Base-by-base conservation (phyloP, 345 rosid genomes). In the Populus deltoides region DNA sequence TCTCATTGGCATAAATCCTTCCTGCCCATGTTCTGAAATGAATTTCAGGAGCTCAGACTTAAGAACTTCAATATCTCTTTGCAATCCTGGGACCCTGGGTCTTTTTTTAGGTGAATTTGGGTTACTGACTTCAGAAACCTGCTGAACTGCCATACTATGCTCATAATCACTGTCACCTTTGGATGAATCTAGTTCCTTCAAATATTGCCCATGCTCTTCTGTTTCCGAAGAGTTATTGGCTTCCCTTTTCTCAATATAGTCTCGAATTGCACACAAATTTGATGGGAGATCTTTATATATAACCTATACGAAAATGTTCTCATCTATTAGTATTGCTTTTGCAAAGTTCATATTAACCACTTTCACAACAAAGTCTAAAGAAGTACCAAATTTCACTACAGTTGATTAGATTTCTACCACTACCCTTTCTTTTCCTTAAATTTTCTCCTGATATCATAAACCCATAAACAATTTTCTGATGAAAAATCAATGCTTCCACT, bases 1-100 rank as follows among this genome's bases (percentile, higher is more conserved):
- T 84, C 99, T 91, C 98, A 93, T 96, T 0, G 98, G 99, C 99
- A 96, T 96, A 85, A 93, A 96, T 66, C 99, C 99, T 85, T 92
- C 98, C 80, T 92, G 94, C 55, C 99, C 99, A 70, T 92, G 92
- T 75, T 90, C 91, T 25, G 89, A 82, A 79, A 96, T 87, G 79
- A 96, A 96, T 78, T 90, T 90, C 76, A 90, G 76, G 65, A 96
- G 90, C 85, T 96, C 99, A 20, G 93, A 85, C 73, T 91, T 92
- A n/a, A 96, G 87, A 67, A 93, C 79, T 84, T 92, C 92, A 10
- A 92, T 83, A 84, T 96, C 90, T 77, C 89, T 86, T 80, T 96
- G 98, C 82, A 96, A 85, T 72, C 97, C 97, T 0, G 97, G 99
- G 82, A 96, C 90, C 81, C 92, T 90, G 0, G 92, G 88, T 81